Conservation (phyloP, 2,329 filamentous ascomycete genomes). For the Alternaria panax region DNA sequence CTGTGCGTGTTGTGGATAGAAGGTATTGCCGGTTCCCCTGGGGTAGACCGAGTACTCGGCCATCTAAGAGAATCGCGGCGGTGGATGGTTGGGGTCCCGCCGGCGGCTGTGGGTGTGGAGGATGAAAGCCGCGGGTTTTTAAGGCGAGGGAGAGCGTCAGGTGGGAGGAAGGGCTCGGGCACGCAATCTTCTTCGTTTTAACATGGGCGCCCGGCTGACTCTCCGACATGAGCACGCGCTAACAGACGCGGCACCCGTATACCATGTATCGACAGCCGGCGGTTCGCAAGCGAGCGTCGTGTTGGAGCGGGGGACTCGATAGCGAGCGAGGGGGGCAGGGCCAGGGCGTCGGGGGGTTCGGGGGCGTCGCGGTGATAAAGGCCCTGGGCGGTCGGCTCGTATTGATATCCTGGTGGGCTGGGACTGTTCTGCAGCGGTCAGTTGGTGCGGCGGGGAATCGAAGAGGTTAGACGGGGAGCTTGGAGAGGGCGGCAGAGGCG, state of each 20-base stretch:
- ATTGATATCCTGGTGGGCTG: slow-evolving; percentile 29
- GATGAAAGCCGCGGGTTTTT: slow-evolving; percentile 34
- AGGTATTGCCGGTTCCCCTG: slow-evolving; percentile 67
- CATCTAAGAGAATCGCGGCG: slow-evolving; percentile 62
- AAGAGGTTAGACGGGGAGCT: slow-evolving; percentile 26
- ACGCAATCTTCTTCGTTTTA: slow-evolving; percentile 58
- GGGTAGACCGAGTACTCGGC: slow-evolving; percentile 71
- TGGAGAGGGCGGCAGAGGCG: slow-evolving; percentile 33
- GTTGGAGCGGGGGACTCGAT: slow-evolving; percentile 24
- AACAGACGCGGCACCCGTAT: slow-evolving; percentile 34
- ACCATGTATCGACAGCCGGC: slow-evolving; percentile 35
- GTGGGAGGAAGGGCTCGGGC: slow-evolving; percentile 54
- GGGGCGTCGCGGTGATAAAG: slow-evolving; percentile 9
- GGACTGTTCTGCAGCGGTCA: slow-evolving; percentile 27
- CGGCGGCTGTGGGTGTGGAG: slow-evolving; percentile 40
- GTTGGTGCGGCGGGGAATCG: slow-evolving; percentile 29
- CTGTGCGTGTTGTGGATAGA: slow-evolving; percentile 63
- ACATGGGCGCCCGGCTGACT: slow-evolving; percentile 54
- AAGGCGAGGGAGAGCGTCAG: slow-evolving; percentile 40
- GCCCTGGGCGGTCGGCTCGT: slow-evolving; percentile 15
- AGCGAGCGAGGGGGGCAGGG: slow-evolving; percentile 22
- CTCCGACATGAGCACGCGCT: slow-evolving; percentile 45
- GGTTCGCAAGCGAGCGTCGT: slow-evolving; percentile 22
- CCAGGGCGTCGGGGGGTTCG: slow-evolving; percentile 11
- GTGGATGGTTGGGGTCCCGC: slow-evolving; percentile 33